Base-by-base conservation (phyloP, 805 yeast species). In the Candida rishiriensis region DNA sequence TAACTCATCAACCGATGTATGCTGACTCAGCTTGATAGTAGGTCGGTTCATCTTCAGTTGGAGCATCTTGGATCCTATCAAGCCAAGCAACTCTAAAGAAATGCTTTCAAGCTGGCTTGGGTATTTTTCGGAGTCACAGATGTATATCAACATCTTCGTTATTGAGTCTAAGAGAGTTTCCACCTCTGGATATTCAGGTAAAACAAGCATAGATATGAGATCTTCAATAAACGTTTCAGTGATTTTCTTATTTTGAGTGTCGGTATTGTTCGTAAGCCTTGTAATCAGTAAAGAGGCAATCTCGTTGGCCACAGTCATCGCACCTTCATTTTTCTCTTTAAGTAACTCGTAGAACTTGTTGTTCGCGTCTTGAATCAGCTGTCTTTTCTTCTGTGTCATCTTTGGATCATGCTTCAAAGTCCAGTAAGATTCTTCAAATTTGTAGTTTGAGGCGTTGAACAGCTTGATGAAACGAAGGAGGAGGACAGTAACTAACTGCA, bases 161-260 rank as follows among this genome's bases (percentile, higher is more conserved):
- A 82, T 43, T 1, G 79, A 66, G 8, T 55, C 57, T 7, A 85
- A 59, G 13, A 85, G 51, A 0, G 68, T 51, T 47, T 78, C 85
- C 1, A 82, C 71, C 0, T 77, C 78, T 0, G 88, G 70, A 78
- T 83, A 87, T 43, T 79, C 82, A 0, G 88, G 86, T 9, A 60
- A 60, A 2, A 65, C 59, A 10, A 85, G 53, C 42, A 85, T 59
- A 0, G 56, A 48, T 8, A 79, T 45, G 16, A 85, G 61, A 53
- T 87, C 96, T 36, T 74, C 76, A 1, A 83, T 51, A 28, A 83
- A 65, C 15, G 72, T 53, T 30, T 83, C 88, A 33, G 85, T 52
- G 2, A 70, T 56, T 31, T 61, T 68, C 43, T 66, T 70, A 13
- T 51, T 50, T 2, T 53, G 52, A 1, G 60, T 38, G 14, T 64